Percentiles rank a stretch among this genome's conserved stretches.
phyloP scores from a whole-genome alignment of 441 rosid genomes.

The Erysimum pusillum region DNA sequence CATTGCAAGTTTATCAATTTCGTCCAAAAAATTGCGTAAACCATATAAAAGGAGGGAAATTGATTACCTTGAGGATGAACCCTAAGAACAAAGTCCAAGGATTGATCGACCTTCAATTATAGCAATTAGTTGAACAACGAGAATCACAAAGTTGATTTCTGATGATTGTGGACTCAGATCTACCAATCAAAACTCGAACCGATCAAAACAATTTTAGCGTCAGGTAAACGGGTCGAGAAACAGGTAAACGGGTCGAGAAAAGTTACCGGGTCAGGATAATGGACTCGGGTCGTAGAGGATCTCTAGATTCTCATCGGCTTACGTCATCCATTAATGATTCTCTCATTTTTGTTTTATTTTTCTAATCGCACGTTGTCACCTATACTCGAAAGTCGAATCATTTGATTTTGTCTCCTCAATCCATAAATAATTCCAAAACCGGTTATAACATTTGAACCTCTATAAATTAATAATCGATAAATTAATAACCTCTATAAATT shows the following conservation, averaged over 20 bases:
- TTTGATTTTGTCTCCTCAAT: background rate
- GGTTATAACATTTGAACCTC: constrained; percentile 17
- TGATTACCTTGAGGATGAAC: constrained; percentile 41
- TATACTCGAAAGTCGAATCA: background rate
- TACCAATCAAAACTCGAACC: constrained; percentile 9
- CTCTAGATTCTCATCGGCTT: constrained; percentile 15
- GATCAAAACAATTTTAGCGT: constrained; percentile 9
- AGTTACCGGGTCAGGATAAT: constrained; percentile 37
- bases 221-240: constrained; percentile 25
- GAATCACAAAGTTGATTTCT: constrained; percentile 5
- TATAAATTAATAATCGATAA: too few species aligned
- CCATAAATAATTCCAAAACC: background rate
- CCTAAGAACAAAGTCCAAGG: constrained; percentile 13
- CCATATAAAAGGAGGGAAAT: background rate
- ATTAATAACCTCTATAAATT: too few species aligned
- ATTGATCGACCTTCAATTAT: constrained; percentile 24
- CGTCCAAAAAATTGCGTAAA: background rate
- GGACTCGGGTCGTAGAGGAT: constrained; percentile 16
- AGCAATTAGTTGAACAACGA: background rate
- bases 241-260: constrained; percentile 16
- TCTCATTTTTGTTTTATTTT: background rate
- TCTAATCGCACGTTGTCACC: constrained; percentile 2
- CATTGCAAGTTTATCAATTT: constrained; percentile 6
- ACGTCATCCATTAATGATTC: constrained; percentile 26
- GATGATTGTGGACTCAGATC: constrained; percentile 20